Base-by-base conservation (phyloP, 768 basidiomycete species). In the Boletus huronensis region DNA sequence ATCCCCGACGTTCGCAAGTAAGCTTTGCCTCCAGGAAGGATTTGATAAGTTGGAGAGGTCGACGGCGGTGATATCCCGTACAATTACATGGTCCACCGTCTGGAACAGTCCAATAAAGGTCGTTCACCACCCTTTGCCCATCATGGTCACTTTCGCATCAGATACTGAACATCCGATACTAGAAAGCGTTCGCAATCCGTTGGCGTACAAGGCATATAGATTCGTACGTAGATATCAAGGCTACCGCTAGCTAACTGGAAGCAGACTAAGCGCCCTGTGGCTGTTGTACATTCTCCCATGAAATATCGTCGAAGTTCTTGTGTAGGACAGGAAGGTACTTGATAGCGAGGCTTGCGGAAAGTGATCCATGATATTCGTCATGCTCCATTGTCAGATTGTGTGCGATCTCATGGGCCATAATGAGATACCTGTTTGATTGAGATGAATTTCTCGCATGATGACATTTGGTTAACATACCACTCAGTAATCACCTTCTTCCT, bases 381-480 rank as follows among this genome's bases (percentile, higher is more conserved):
- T 69, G 67, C n/a, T 64, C 62, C 50, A 55, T 48, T 0, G 58
- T 53, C 11, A 47, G 38, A 10, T 65, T 62, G 53, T 68, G 68
- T 16, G 67, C 68, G 8, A 68, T 58, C 46, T 68, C 67, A 16
- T 68, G 67, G 2, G 59, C 65, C 55, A 70, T 65, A 3, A 68
- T 63, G 32, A 70, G 62, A 31, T 60, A 68, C 67, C 67, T 68
- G 13, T 48, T 38, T 7, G 23, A 39, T 23, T 0, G 13, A 35
- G 36, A 25, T 58, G 9, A 53, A 8, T 39, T 3, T 16, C 13
- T 52, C 23, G 14, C 5, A 6, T 11, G 7, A 29, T 5, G 8
- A n/a, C n/a, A n/a, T n/a, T 32, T n/a, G 34, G 10, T 40, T 3
- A 3, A 50, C 60, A 11, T 59, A 61, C 60, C 60, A 61, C 3